Evolutionary conservation across 2,329 filamentous ascomycete species (phyloP).

Genomic region (Trichoderma afroharzianum): DNA sequence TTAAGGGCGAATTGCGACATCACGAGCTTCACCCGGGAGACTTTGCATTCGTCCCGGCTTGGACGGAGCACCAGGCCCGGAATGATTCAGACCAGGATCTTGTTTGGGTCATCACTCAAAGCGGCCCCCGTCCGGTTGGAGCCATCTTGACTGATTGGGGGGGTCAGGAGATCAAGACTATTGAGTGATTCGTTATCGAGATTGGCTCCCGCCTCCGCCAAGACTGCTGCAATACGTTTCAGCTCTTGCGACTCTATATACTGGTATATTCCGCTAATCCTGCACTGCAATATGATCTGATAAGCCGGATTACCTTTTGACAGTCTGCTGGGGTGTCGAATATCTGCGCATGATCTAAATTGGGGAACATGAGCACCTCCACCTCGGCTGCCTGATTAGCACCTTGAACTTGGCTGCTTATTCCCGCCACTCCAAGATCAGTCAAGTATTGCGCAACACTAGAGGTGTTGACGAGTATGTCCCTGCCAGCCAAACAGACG

Average conservation of each 20-base stretch:
- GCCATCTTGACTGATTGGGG: conserved; percentile 63
- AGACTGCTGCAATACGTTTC: background rate
- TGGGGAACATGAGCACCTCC: conserved; percentile 58
- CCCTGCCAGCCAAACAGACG: conserved; percentile 55
- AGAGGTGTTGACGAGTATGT: conserved; percentile 62
- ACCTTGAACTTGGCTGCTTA: background rate
- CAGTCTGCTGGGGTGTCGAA: conserved; percentile 42
- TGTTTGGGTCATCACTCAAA: conserved; percentile 63
- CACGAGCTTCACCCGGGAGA: conserved; percentile 60
- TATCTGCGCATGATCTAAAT: conserved; percentile 61
- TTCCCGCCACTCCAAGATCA: background rate
- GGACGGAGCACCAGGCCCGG: conserved; percentile 66
- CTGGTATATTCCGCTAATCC: conserved; percentile 8
- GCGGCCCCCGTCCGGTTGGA: conserved; percentile 57
- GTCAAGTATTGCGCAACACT: conserved; percentile 55
- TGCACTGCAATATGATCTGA: conserved; percentile 27
- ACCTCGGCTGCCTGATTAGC: conserved; percentile 32
- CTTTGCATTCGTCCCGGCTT: conserved; percentile 67
- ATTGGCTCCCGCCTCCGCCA: background rate
- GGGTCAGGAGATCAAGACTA: conserved; percentile 38
- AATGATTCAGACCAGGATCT: conserved; percentile 61
- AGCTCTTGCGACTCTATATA: conserved; percentile 2
- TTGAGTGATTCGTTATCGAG: conserved; percentile 12
- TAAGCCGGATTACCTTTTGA: conserved; percentile 29
- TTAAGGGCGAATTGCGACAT: conserved; percentile 48